Percentiles rank a stretch among this genome's conserved stretches.
These are phyloP conservation scores for Ophiognomonia clavigignenti-juglandacearum DNA, from an alignment of 2,329 filamentous ascomycete genomes.

Conservation along the genomic window DNA sequence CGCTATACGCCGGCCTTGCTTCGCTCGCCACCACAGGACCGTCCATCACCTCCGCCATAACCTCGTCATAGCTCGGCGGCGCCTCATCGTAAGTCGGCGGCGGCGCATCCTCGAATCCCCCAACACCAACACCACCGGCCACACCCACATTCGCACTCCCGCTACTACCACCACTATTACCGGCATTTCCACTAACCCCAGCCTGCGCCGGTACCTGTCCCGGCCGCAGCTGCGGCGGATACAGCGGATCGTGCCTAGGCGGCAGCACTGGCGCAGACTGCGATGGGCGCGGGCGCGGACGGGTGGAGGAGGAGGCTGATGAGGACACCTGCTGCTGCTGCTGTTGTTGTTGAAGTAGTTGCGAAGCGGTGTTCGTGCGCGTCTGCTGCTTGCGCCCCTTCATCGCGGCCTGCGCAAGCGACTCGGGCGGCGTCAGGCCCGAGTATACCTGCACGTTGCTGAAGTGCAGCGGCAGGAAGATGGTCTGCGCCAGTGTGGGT, in stretches of 20 bases:
- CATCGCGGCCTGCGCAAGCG: constrained; percentile 62
- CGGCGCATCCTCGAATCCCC: constrained; percentile 17
- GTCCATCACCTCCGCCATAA: constrained; percentile 69
- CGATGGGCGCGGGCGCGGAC: constrained; percentile 23
- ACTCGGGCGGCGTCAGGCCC: constrained; percentile 75
- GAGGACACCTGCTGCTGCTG: constrained; percentile 8
- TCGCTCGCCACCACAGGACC: constrained; percentile 63
- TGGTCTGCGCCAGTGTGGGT: constrained; percentile 54
- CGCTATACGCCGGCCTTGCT: constrained; percentile 63
- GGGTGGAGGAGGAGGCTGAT: constrained; percentile 23
- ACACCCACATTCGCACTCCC: background rate
- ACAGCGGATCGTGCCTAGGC: constrained; percentile 42
- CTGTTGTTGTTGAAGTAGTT: constrained; percentile 12
- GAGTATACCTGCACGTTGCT: constrained; percentile 74
- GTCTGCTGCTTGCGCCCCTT: constrained; percentile 13
- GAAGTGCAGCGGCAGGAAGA: constrained; percentile 75
- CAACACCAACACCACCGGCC: background rate
- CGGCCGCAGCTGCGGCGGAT: constrained; percentile 49
- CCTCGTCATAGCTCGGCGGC: constrained; percentile 94
- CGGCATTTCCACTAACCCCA: background rate
- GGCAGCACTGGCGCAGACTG: constrained; percentile 22
- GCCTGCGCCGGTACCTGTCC: constrained; percentile 18
- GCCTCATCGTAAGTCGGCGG: constrained; percentile 61
- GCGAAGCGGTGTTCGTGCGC: constrained; percentile 15
- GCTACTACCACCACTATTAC: background rate